Evolutionary conservation across 306 rosid species (phyloP).

Genomic region (Lathyrus sativus): DNA sequence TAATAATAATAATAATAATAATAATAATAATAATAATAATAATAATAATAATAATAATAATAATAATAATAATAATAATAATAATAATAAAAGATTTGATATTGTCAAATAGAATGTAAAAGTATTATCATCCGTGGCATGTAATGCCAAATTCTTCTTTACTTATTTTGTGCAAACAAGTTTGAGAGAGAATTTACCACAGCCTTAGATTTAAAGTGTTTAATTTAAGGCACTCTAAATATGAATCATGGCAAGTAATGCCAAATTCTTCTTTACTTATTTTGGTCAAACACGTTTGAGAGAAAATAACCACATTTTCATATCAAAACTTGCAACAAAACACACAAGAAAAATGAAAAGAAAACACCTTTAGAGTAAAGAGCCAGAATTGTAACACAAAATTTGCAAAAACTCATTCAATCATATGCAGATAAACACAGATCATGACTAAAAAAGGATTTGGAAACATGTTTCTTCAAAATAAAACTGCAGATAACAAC

Average conservation of each 20-base stretch:
- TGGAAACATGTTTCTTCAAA: conserved; percentile 39
- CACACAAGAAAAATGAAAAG: not conserved
- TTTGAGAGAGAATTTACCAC: not conserved
- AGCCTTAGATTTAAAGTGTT: not conserved
- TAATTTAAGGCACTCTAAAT: not conserved
- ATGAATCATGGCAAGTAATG: not conserved
- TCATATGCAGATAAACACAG: no score
- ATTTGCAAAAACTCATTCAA: no score
- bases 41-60: no score
- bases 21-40: no score
- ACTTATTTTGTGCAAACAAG: not conserved
- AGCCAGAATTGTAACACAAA: no score
- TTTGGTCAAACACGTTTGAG: conserved; percentile 3
- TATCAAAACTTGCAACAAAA: not conserved
- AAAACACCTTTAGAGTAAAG: not conserved
- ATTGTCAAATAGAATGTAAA: no score
- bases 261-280: not conserved
- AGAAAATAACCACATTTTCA: not conserved
- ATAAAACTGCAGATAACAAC: conserved; percentile 52
- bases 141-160: not conserved
- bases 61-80: no score
- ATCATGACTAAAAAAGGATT: conserved; percentile 34
- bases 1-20: no score
- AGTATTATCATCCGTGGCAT: not conserved
- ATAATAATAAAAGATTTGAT: no score